Percentiles rank a stretch among this genome's conserved stretches.
These are phyloP conservation scores for Ceratobasidium sp. DNA, from an alignment of 1,284 basidiomycete species.

Conservation along the genomic window DNA sequence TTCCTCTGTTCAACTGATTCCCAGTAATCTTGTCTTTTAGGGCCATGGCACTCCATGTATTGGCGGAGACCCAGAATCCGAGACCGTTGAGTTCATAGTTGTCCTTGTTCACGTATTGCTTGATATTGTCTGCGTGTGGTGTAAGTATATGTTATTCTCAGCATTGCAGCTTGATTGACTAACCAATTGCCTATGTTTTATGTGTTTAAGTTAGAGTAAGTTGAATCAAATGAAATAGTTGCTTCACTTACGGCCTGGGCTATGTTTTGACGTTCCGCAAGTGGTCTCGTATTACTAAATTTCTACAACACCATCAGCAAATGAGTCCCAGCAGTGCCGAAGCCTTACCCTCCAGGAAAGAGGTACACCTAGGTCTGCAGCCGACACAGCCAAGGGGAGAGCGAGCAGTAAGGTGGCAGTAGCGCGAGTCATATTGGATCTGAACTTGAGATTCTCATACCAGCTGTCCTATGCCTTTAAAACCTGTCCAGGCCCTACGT, in stretches of 20 bases:
- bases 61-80: slow-evolving; percentile 59
- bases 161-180: not conserved
- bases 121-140: slow-evolving; percentile 27
- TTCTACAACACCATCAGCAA: not conserved
- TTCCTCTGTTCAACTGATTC: slow-evolving; percentile 50
- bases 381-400: slow-evolving; percentile 13
- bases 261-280: slow-evolving; percentile 29
- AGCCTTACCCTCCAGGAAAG: slow-evolving; percentile 26
- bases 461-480: no score
- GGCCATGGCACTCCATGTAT: slow-evolving; percentile 57
- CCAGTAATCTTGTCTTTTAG: slow-evolving; percentile 53
- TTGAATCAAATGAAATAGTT: not conserved
- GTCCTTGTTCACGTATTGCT: slow-evolving; percentile 27
- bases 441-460: no score
- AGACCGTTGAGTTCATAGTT: slow-evolving; percentile 43
- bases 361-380: slow-evolving; percentile 18
- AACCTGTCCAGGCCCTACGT: no score
- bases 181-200: slow-evolving; percentile 20
- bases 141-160: not conserved
- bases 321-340: not conserved
- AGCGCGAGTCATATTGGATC: slow-evolving; percentile 21
- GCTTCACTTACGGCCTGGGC: slow-evolving; percentile 20
- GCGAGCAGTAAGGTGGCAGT: slow-evolving; percentile 6
- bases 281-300: slow-evolving; percentile 13
- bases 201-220: not conserved